Conservation (phyloP, 2,329 filamentous ascomycete species). For the Colletotrichum melonis region DNA sequence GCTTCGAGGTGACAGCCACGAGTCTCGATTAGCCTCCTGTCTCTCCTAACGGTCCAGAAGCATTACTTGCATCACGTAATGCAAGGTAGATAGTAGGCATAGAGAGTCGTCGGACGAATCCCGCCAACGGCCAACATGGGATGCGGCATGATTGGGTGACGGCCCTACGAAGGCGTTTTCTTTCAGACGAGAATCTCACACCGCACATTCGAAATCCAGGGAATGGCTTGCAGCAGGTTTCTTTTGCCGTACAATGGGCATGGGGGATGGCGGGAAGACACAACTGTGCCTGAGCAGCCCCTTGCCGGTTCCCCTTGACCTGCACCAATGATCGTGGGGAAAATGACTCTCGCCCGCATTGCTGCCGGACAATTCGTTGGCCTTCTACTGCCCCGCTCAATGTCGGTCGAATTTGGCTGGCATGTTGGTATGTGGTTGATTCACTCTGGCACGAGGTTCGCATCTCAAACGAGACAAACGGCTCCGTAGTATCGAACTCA, state of each 20-base stretch:
- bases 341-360: constrained; percentile 13
- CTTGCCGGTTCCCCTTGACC: constrained; percentile 11
- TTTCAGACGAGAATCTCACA: constrained; percentile 33
- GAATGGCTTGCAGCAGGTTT: constrained; percentile 31
- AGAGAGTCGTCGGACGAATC: constrained; percentile 21
- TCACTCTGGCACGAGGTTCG: constrained; percentile 35
- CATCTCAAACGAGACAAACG: constrained; percentile 28
- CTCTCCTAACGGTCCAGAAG: constrained; percentile 13
- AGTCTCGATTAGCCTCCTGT: constrained; percentile 9
- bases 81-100: constrained; percentile 28
- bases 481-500: constrained; percentile 1
- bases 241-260: constrained; percentile 24
- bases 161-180: constrained; percentile 15
- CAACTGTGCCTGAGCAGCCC: constrained; percentile 29
- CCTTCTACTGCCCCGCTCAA: background rate
- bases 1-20: background rate
- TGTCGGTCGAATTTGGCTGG: constrained; percentile 7
- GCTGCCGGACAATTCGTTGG: constrained; percentile 11
- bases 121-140: constrained; percentile 25
- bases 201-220: constrained; percentile 32
- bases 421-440: constrained; percentile 9
- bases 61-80: constrained; percentile 35
- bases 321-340: constrained; percentile 22
- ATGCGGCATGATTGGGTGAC: constrained; percentile 15
- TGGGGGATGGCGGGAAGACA: constrained; percentile 31